These are phyloP conservation scores for Ottelia alismoides DNA, from an alignment of 106 monocot genomes.

Conservation along the genomic window DNA sequence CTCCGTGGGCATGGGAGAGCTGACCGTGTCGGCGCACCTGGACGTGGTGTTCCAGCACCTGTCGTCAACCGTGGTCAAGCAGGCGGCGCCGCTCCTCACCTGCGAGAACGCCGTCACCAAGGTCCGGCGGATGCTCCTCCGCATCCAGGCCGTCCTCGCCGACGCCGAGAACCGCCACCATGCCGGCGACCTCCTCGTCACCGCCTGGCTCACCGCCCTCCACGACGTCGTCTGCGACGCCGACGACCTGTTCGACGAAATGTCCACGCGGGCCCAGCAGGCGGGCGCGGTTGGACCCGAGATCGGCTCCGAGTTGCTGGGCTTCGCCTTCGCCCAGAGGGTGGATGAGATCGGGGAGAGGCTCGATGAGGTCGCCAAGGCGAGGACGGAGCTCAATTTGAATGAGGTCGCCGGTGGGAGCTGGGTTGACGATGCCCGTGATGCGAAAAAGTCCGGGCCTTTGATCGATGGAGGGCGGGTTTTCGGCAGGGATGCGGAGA, in stretches of 20 bases:
- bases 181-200: slow-evolving; percentile 1
- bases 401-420: slow-evolving; percentile 3
- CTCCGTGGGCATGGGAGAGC: slow-evolving; percentile 3
- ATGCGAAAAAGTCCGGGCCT: neutral
- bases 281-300: neutral
- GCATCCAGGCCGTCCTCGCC: slow-evolving; percentile 11
- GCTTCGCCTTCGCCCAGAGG: slow-evolving; percentile 1
- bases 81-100: slow-evolving; percentile 4
- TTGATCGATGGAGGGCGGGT: neutral
- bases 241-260: slow-evolving; percentile 17
- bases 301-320: neutral
- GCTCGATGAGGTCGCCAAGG: slow-evolving; percentile 12
- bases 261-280: neutral
- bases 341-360: slow-evolving; percentile 12
- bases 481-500: slow-evolving; percentile 16
- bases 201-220: slow-evolving; percentile 9
- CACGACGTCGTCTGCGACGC: slow-evolving; percentile 7
- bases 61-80: slow-evolving; percentile 5
- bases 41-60: slow-evolving; percentile 12
- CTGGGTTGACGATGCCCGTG: neutral
- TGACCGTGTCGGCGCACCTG: slow-evolving; percentile 3
- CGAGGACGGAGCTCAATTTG: neutral
- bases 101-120: slow-evolving; percentile 10
- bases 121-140: slow-evolving; percentile 1
- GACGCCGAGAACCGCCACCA: slow-evolving; percentile 14